Evolutionary conservation across 2,329 filamentous ascomycete genomes (phyloP), one percentile per base, ranked within the genome.

Genomic region (Bipolaris victoriae): DNA sequence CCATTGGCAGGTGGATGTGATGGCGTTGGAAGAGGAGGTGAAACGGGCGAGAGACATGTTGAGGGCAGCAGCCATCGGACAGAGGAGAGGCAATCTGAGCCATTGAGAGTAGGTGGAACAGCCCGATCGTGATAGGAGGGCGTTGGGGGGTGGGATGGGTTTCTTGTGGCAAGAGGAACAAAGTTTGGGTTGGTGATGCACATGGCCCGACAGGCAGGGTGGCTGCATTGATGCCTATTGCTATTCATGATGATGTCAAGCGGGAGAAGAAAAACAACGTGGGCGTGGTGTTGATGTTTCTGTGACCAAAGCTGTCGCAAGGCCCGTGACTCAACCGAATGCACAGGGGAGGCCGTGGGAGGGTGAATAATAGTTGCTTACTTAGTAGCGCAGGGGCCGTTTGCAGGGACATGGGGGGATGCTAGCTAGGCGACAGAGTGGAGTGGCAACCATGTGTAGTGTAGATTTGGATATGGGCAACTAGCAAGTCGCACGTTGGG

Each of bases 41-140:
- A 65, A 65, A 64, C 64, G 56, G 52, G 39, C 55, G 55, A 36
- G 52, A 43, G 47, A 49, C 13, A n/a, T 44, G 20, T 18, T 11
- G 31, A 39, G 31, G 13, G 50, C 50, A 36, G 46, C n/a, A 39
- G 36, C 20, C 49, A 49, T 45, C 29, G 44, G 22, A 10, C 22
- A 45, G 40, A 49, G n/a, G 33, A 36, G 49, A 48, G 46, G 59
- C 44, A 54, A 33, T 53, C 53, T 41, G 35, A 46, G 52, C 59
- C 50, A 46, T 15, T 40, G 35, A 6, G 26, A 29, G 52, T n/a
- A 35, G 13, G 33, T 43, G 55, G 37, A 26, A 45, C 15, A 35
- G 36, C n/a, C 20, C 39, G 24, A 36, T 46, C 20, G 9, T 48
- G 20, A 26, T 15, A 37, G 15, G 9, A 11, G 53, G 37, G 33